These are phyloP conservation scores for Vaccinium corymbosum DNA, from an alignment of 148 eudicot species.

Conservation along the genomic window DNA sequence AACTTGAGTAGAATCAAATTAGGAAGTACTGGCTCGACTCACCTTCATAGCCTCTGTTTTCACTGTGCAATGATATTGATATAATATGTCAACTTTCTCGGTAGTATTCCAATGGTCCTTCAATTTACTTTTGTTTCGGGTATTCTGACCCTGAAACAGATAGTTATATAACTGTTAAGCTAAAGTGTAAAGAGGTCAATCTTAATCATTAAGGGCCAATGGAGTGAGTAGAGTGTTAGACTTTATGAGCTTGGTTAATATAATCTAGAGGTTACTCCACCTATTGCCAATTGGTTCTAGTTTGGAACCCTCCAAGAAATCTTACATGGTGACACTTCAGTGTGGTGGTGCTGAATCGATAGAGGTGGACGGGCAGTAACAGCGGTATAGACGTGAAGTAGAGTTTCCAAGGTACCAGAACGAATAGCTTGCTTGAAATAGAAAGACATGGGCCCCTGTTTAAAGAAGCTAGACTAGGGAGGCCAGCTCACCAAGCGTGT, in stretches of 20 bases:
- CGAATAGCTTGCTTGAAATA: not conserved
- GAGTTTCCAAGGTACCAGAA: slow-evolving; percentile 5
- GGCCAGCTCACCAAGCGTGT: not conserved
- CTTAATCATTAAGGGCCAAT: not conserved
- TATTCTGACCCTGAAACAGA: not conserved
- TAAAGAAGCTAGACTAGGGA: not conserved
- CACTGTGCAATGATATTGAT: not conserved
- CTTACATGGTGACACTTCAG: not conserved
- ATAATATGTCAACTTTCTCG: not conserved
- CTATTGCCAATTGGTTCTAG: too few species aligned
- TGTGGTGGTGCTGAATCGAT: not conserved
- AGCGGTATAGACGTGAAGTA: not conserved
- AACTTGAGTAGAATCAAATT: not conserved
- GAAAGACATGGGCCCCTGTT: not conserved
- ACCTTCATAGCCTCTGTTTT: slow-evolving; percentile 1
- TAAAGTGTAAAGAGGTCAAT: not conserved
- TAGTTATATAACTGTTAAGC: not conserved
- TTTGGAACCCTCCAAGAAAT: too few species aligned
- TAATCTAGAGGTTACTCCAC: too few species aligned
- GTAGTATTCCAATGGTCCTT: not conserved
- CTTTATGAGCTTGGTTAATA: too few species aligned
- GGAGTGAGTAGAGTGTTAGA: not conserved
- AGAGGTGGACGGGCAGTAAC: not conserved
- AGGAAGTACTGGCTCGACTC: not conserved
- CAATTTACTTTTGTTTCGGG: not conserved